phyloP scores from a whole-genome alignment of 345 rosid species.

The Arabidopsis arenosa region DNA sequence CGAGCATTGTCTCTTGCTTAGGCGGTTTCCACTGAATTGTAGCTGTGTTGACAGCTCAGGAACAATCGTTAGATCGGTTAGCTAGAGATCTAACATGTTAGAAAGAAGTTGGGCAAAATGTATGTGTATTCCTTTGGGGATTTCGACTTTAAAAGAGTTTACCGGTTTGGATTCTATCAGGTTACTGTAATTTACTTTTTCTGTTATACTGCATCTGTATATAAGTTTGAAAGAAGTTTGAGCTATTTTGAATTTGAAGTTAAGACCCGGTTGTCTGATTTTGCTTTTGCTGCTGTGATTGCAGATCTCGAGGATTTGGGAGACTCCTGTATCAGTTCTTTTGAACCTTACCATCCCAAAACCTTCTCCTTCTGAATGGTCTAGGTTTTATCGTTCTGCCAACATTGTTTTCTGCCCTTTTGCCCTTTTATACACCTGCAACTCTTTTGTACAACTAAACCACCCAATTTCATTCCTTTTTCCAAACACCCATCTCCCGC shows the following conservation, averaged over 20 bases:
- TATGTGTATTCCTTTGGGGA: too few species aligned
- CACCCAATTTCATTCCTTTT: slow-evolving; percentile 84
- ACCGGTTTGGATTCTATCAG: slow-evolving; percentile 5
- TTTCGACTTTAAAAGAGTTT: neutral
- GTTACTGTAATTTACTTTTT: slow-evolving; percentile 15
- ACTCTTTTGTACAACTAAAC: slow-evolving; percentile 75
- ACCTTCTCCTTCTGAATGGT: slow-evolving; percentile 81
- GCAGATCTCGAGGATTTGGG: slow-evolving; percentile 82
- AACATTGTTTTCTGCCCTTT: slow-evolving; percentile 86
- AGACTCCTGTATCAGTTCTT: slow-evolving; percentile 67
- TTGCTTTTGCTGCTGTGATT: slow-evolving; percentile 18
- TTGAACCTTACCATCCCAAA: slow-evolving; percentile 85
- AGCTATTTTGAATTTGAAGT: neutral
- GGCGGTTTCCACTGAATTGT: neutral
- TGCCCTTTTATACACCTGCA: slow-evolving; percentile 76
- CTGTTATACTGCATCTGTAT: slow-evolving; percentile 23
- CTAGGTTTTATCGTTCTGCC: slow-evolving; percentile 70
- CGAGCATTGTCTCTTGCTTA: slow-evolving; percentile 8
- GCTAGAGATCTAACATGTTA: slow-evolving; percentile 27
- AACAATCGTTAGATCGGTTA: neutral
- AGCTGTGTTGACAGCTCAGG: slow-evolving; percentile 5
- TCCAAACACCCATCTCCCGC: slow-evolving; percentile 73
- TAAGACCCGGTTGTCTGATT: neutral
- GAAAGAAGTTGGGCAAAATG: neutral
- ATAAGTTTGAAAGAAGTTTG: neutral